Conservation (phyloP, 495 filamentous ascomycete genomes). For the Poronia punctata region DNA sequence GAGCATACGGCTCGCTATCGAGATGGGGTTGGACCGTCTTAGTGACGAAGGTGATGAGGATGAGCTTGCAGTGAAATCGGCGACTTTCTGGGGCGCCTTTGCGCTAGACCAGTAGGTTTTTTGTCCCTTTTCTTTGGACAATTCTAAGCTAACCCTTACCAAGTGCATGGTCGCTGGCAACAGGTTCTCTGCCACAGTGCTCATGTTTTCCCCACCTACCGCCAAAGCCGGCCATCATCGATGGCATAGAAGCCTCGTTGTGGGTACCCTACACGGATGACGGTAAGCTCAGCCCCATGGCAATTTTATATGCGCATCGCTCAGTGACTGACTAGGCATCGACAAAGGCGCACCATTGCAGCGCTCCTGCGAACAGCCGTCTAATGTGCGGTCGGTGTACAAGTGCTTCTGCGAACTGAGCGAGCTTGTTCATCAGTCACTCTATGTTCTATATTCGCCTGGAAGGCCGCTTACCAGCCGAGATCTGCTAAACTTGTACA, state of each 20-base stretch:
- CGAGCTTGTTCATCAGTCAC: slow-evolving; percentile 57
- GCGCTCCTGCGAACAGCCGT: slow-evolving; percentile 44
- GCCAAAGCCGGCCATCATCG: slow-evolving; percentile 50
- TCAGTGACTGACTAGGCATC: slow-evolving; percentile 6
- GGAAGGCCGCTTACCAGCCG: slow-evolving; percentile 50
- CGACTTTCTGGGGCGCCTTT: slow-evolving; percentile 69
- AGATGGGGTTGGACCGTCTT: slow-evolving; percentile 55
- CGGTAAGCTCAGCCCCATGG: slow-evolving; percentile 26
- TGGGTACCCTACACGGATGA: slow-evolving; percentile 57
- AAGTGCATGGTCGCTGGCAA: slow-evolving; percentile 58
- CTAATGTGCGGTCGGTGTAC: slow-evolving; percentile 51
- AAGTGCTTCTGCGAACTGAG: slow-evolving; percentile 58
- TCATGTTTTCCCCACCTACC: slow-evolving; percentile 50
- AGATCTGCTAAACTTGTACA: slow-evolving; percentile 49
- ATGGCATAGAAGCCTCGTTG: slow-evolving; percentile 44
- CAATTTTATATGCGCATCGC: background rate
- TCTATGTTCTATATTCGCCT: slow-evolving; percentile 59
- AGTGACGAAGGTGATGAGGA: slow-evolving; percentile 37
- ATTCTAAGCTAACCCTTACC: slow-evolving; percentile 16
- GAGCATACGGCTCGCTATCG: slow-evolving; percentile 57
- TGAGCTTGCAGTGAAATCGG: slow-evolving; percentile 56
- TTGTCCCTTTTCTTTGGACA: too few species aligned
- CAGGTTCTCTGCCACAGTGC: slow-evolving; percentile 56
- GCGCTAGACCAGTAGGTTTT: slow-evolving; percentile 58
- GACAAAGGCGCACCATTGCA: slow-evolving; percentile 37